Evolutionary conservation across 352 stramenopile genomes (phyloP).

Genomic region (Phytophthora syringae): DNA sequence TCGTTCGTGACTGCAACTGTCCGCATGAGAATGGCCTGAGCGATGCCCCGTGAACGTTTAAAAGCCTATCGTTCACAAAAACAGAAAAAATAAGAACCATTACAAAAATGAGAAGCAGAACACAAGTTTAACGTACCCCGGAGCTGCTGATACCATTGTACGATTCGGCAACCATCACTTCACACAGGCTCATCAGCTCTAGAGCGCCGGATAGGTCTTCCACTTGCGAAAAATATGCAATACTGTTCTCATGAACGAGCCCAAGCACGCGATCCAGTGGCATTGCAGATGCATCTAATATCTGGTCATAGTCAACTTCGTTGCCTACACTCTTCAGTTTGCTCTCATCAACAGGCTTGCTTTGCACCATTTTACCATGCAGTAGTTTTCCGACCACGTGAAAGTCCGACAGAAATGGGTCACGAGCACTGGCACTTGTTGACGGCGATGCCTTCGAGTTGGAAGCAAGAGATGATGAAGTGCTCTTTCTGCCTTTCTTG

Average conservation of each 20-base stretch:
- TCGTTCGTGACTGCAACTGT: slow-evolving; percentile 75
- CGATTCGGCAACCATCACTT: slow-evolving; percentile 59
- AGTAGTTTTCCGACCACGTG: slow-evolving; percentile 83
- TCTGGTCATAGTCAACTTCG: slow-evolving; percentile 45
- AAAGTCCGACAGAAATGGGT: slow-evolving; percentile 84
- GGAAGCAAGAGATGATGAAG: not conserved
- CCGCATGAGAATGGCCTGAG: slow-evolving; percentile 65
- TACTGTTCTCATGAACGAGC: slow-evolving; percentile 78
- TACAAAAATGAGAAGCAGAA: not conserved
- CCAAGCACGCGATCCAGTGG: slow-evolving; percentile 63
- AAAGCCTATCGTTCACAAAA: slow-evolving; percentile 43
- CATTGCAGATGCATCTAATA: slow-evolving; percentile 65
- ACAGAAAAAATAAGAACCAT: not conserved
- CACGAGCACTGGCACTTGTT: slow-evolving; percentile 36
- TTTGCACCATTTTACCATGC: slow-evolving; percentile 61
- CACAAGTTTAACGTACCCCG: slow-evolving; percentile 42
- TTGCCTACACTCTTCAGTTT: slow-evolving; percentile 8
- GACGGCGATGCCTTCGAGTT: slow-evolving; percentile 9
- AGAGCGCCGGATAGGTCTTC: slow-evolving; percentile 70
- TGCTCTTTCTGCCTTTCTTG: slow-evolving; percentile 21
- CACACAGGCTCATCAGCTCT: slow-evolving; percentile 73
- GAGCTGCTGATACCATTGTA: slow-evolving; percentile 58
- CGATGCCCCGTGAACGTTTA: slow-evolving; percentile 59
- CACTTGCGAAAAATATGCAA: slow-evolving; percentile 76
- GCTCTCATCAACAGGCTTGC: slow-evolving; percentile 19